These are phyloP conservation scores for Sarocladium oryzae DNA, from an alignment of 2,329 filamentous ascomycete species.

Conservation along the genomic window DNA sequence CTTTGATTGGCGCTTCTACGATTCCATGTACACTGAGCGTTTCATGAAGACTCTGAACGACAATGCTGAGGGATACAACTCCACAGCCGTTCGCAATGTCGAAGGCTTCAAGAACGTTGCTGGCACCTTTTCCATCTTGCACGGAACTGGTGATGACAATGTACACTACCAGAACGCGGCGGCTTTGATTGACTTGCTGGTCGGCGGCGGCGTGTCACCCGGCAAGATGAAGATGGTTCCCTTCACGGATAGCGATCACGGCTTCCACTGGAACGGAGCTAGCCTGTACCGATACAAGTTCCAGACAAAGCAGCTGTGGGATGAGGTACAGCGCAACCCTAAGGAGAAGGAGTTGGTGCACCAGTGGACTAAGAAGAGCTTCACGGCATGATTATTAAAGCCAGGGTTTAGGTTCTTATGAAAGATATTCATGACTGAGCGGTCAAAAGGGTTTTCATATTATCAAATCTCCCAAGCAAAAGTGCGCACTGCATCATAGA, in stretches of 20 bases:
- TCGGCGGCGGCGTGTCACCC: slow-evolving; percentile 51
- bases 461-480: too few species aligned
- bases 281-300: slow-evolving; percentile 54
- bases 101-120: slow-evolving; percentile 56
- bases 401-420: neutral
- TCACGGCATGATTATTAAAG: neutral
- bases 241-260: slow-evolving; percentile 61
- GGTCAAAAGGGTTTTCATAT: too few species aligned
- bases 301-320: slow-evolving; percentile 52
- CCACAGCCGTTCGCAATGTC: slow-evolving; percentile 50
- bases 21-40: slow-evolving; percentile 64
- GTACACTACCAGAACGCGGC: slow-evolving; percentile 65
- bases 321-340: slow-evolving; percentile 52
- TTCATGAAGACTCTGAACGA: slow-evolving; percentile 59
- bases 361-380: slow-evolving; percentile 25
- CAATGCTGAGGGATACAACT: slow-evolving; percentile 55
- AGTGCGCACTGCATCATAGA: too few species aligned
- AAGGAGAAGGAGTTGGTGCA: slow-evolving; percentile 23
- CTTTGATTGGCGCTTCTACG: slow-evolving; percentile 64
- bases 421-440: neutral
- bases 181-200: slow-evolving; percentile 53
- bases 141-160: slow-evolving; percentile 65
- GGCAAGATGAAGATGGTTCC: slow-evolving; percentile 56
- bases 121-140: slow-evolving; percentile 56
- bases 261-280: slow-evolving; percentile 51